Conservation (phyloP, 1,284 basidiomycete genomes). For the Ustanciosporium gigantosporum region DNA sequence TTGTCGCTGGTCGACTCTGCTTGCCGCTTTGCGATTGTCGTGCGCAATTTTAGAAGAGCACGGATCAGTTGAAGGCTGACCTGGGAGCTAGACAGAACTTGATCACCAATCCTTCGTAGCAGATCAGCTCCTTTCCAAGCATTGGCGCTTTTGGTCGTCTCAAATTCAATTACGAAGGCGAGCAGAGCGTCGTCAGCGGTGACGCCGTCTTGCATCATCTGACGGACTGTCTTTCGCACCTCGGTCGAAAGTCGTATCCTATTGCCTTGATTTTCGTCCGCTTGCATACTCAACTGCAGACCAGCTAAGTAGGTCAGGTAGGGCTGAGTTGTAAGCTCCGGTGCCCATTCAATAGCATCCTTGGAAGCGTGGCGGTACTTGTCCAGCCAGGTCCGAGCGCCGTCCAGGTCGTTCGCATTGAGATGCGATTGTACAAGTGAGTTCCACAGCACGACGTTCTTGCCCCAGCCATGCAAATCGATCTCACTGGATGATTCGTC, state of each 20-base stretch:
- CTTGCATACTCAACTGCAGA: neutral
- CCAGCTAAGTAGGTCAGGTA: constrained; percentile 26
- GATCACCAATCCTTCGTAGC: constrained; percentile 2
- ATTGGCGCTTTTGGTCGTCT: constrained; percentile 9
- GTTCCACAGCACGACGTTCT: constrained; percentile 16
- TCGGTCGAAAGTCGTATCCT: neutral
- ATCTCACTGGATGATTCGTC: neutral
- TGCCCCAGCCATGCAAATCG: constrained; percentile 13
- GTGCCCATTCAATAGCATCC: no score
- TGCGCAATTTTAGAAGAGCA: constrained; percentile 9
- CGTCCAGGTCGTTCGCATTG: constrained; percentile 6
- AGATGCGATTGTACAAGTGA: constrained; percentile 14
- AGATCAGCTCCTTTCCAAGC: constrained; percentile 3
- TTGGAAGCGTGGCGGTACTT: constrained; percentile 7
- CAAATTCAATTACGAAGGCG: constrained; percentile 20
- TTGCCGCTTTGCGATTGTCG: neutral
- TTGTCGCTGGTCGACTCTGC: neutral
- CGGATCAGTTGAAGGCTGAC: constrained; percentile 1
- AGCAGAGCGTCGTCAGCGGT: constrained; percentile 9
- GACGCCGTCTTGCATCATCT: constrained; percentile 15
- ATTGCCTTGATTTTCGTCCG: neutral
- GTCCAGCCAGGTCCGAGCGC: constrained; percentile 23
- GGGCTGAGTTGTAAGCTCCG: constrained; percentile 3
- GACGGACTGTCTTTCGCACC: constrained; percentile 1
- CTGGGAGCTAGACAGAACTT: neutral